phyloP scores from a whole-genome alignment of 2,329 filamentous ascomycete species.

The Hymenoscyphus scutula region DNA sequence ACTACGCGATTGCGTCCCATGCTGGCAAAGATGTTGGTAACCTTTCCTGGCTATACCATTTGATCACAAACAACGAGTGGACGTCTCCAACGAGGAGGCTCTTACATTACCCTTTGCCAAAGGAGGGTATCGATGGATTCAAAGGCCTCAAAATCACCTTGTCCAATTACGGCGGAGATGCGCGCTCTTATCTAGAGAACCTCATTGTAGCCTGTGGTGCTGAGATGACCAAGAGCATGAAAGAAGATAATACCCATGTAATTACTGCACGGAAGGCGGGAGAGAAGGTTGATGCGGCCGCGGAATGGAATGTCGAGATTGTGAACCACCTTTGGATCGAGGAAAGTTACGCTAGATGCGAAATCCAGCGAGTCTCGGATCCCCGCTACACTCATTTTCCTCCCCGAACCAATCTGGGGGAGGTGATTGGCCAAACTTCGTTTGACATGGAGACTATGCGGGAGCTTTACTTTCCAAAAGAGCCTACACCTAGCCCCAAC shows the following conservation, averaged over 20 bases:
- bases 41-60: conserved; percentile 86
- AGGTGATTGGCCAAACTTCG: conserved; percentile 86
- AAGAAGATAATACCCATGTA: conserved; percentile 90
- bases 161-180: conserved; percentile 95
- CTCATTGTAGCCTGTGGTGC: conserved; percentile 81
- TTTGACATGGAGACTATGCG: conserved; percentile 64
- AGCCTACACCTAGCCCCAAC: conserved; percentile 42
- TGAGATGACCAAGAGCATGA: conserved; percentile 92
- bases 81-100: conserved; percentile 79
- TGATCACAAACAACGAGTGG: conserved; percentile 88
- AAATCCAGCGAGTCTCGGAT: conserved; percentile 68
- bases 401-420: conserved; percentile 82
- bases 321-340: conserved; percentile 97
- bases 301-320: conserved; percentile 87
- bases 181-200: conserved; percentile 89
- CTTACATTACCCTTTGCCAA: conserved; percentile 85
- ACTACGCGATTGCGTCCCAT: conserved; percentile 76
- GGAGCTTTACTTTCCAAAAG: conserved; percentile 59
- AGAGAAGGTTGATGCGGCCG: conserved; percentile 89
- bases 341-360: conserved; percentile 91
- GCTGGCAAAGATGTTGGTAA: conserved; percentile 83
- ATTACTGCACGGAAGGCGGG: conserved; percentile 86
- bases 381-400: conserved; percentile 84
- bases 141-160: conserved; percentile 75
- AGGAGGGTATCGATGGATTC: conserved; percentile 76